Conservation (phyloP, 192 early-diverging fungal genomes). For the Backusella psychrophila region DNA sequence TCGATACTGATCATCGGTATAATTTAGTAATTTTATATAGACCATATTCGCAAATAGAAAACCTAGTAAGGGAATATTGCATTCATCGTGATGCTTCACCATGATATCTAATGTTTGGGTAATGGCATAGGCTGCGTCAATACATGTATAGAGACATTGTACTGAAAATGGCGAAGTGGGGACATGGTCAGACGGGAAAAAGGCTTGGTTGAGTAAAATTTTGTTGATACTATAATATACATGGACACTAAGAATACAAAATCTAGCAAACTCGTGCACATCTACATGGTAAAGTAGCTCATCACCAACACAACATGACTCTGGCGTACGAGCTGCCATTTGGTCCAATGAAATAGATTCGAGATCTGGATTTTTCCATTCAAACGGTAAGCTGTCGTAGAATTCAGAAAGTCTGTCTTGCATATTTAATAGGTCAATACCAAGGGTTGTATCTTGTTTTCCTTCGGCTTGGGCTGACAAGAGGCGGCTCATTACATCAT, state of each 20-base stretch:
- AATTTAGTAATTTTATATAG: constrained; percentile 29
- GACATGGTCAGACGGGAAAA: constrained; percentile 35
- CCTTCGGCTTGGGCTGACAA: constrained; percentile 12
- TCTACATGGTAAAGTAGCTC: constrained; percentile 15
- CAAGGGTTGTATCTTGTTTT: constrained; percentile 14
- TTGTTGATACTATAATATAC: constrained; percentile 37
- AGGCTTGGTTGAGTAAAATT: constrained; percentile 35
- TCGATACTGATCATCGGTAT: constrained; percentile 22
- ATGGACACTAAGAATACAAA: constrained; percentile 33
- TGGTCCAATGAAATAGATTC: background rate
- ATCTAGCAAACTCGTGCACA: constrained; percentile 14
- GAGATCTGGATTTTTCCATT: constrained; percentile 21
- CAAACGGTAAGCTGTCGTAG: constrained; percentile 5
- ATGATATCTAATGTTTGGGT: constrained; percentile 32
- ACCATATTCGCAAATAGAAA: constrained; percentile 38
- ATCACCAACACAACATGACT: background rate
- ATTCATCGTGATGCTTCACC: constrained; percentile 32
- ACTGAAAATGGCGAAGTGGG: constrained; percentile 30
- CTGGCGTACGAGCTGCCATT: background rate
- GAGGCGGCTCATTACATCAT: constrained; percentile 30
- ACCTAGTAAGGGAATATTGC: constrained; percentile 32
- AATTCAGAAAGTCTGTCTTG: constrained; percentile 11
- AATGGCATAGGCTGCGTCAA: constrained; percentile 30
- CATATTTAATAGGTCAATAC: constrained; percentile 20
- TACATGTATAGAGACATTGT: constrained; percentile 31